These are phyloP conservation scores for Starmerella floris DNA, from an alignment of 805 yeast genomes.

Conservation along the genomic window DNA sequence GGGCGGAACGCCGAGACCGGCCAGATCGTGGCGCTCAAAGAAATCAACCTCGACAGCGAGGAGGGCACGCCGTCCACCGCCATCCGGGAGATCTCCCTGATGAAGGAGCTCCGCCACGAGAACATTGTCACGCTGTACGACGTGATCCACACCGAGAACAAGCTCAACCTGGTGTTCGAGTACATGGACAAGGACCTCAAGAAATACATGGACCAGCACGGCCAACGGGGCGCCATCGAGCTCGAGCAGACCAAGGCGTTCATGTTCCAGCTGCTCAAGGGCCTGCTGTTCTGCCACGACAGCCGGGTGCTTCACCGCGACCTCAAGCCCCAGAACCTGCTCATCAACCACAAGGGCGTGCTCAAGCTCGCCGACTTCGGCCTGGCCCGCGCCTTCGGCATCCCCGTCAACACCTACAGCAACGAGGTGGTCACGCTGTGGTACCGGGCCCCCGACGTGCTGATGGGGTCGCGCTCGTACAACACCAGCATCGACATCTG, in stretches of 20 bases:
- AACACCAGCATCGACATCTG: conserved; percentile 96
- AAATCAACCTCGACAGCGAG: conserved; percentile 85
- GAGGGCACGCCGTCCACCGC: conserved; percentile 99
- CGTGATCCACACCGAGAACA: conserved; percentile 93
- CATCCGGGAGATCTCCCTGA: conserved; percentile 83
- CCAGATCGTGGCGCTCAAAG: conserved; percentile 85
- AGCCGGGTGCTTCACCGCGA: conserved; percentile 71
- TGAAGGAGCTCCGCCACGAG: conserved; percentile 89
- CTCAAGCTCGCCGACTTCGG: conserved; percentile 94
- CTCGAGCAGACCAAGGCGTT: conserved; percentile 68
- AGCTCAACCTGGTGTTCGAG: conserved; percentile 85
- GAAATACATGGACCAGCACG: conserved; percentile 84
- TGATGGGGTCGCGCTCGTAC: conserved; percentile 87
- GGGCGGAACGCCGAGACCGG: conserved; percentile 78
- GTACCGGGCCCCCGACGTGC: conserved; percentile 96
- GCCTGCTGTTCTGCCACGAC: conserved; percentile 78
- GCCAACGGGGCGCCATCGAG: conserved; percentile 59
- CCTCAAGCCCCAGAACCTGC: conserved; percentile 86
- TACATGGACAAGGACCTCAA: conserved; percentile 87
- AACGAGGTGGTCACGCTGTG: conserved; percentile 96
- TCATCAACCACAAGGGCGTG: conserved; percentile 81
- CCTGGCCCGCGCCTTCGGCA: conserved; percentile 92
- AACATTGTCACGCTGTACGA: conserved; percentile 87
- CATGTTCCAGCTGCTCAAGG: conserved; percentile 85
- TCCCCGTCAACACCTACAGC: conserved; percentile 92